Evolutionary conservation across 78 protist species (phyloP).

Genomic region (Paulinella micropora): DNA sequence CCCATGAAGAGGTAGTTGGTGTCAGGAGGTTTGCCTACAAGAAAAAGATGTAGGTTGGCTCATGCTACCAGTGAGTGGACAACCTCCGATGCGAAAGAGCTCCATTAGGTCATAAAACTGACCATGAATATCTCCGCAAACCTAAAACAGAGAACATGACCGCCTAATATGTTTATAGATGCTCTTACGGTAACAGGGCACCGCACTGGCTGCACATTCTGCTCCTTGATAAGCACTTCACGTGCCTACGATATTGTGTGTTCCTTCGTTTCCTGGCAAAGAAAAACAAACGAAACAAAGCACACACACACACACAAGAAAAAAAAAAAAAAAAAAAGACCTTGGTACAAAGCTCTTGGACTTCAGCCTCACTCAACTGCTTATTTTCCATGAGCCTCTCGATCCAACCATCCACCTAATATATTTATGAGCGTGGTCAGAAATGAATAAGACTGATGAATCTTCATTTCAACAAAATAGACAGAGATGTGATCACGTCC

Average conservation of each 20-base stretch:
- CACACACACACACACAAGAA: not conserved
- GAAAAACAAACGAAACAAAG: not conserved
- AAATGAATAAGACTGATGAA: no score
- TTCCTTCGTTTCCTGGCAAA: not conserved
- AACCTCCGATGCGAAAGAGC: constrained; percentile 80
- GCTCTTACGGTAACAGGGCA: constrained; percentile 88
- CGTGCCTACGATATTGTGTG: constrained; percentile 38
- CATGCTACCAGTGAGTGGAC: no score
- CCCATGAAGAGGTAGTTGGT: constrained; percentile 78
- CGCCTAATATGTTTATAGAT: no score
- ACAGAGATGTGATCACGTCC: no score
- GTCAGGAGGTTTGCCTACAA: constrained; percentile 72
- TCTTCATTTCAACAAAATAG: no score
- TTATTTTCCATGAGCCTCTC: constrained; percentile 16
- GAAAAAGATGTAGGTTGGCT: no score
- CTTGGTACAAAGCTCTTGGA: not conserved
- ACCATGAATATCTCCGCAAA: constrained; percentile 87
- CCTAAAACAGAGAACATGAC: no score
- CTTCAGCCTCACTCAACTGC: constrained; percentile 32
- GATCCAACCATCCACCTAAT: constrained; percentile 23
- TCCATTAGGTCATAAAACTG: constrained; percentile 88
- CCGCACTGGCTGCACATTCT: constrained; percentile 59
- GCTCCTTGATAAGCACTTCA: constrained; percentile 64
- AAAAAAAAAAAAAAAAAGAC: not conserved
- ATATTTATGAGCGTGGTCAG: no score